Percentiles rank a stretch among this genome's conserved stretches.
These are phyloP conservation scores for Tephrocybe rancida DNA, from an alignment of 768 basidiomycete species.

Conservation along the genomic window DNA sequence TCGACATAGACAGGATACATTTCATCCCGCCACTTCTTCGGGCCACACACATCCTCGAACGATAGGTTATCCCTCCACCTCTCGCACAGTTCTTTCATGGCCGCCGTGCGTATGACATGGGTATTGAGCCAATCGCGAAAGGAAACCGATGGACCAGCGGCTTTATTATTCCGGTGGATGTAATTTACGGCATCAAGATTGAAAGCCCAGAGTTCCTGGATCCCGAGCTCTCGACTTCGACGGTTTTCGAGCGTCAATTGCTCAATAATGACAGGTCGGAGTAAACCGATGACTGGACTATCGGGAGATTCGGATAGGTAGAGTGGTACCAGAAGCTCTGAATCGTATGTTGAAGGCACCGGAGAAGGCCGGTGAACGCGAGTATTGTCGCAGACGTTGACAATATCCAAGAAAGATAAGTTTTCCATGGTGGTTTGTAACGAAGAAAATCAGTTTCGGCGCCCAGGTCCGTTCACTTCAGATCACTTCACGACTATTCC, in stretches of 20 bases:
- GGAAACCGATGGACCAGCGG: constrained; percentile 41
- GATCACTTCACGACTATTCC: no score
- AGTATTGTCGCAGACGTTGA: constrained; percentile 76
- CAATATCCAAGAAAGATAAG: constrained; percentile 60
- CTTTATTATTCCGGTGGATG: constrained; percentile 19
- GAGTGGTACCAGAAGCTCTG: constrained; percentile 56
- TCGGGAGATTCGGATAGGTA: constrained; percentile 50
- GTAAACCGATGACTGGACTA: constrained; percentile 62
- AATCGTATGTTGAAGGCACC: constrained; percentile 31
- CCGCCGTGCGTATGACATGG: constrained; percentile 58
- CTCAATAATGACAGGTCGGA: constrained; percentile 58
- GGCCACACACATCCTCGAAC: constrained; percentile 69
- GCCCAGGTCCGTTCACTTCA: no score
- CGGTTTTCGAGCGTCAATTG: constrained; percentile 56
- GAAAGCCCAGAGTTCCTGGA: constrained; percentile 44
- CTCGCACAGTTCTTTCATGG: constrained; percentile 68
- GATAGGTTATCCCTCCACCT: constrained; percentile 71
- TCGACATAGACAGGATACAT: constrained; percentile 75
- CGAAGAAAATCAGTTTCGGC: no score
- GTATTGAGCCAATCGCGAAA: constrained; percentile 56
- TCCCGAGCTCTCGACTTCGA: constrained; percentile 23
- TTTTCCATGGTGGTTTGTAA: not conserved
- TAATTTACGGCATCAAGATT: constrained; percentile 28
- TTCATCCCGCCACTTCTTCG: constrained; percentile 85
- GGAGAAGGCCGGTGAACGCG: constrained; percentile 33